These are phyloP conservation scores for Metarhizium sp. DNA, from an alignment of 2,329 filamentous ascomycete species.

Conservation along the genomic window DNA sequence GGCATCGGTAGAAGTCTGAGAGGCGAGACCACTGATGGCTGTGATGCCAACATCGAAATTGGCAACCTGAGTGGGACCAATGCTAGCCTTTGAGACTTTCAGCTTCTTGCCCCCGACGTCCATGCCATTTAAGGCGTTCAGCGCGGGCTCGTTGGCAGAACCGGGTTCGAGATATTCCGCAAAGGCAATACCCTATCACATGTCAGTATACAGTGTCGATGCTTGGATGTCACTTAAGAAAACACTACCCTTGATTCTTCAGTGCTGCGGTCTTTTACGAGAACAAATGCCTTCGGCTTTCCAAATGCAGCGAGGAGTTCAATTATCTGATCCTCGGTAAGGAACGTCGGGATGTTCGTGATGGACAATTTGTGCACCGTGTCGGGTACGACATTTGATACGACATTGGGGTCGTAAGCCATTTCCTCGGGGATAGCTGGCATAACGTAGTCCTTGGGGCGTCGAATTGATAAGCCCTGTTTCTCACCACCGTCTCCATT, in stretches of 20 bases:
- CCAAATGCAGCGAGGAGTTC: constrained; percentile 88
- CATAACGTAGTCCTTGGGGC: constrained; percentile 96
- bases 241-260: constrained; percentile 70
- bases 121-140: constrained; percentile 89
- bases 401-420: constrained; percentile 63
- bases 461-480: constrained; percentile 62
- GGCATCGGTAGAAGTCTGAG: constrained; percentile 69
- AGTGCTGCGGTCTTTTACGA: constrained; percentile 78
- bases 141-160: constrained; percentile 66
- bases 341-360: constrained; percentile 76
- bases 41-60: constrained; percentile 94
- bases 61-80: constrained; percentile 85
- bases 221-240: constrained; percentile 16
- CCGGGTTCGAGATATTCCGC: constrained; percentile 81
- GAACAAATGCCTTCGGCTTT: constrained; percentile 80
- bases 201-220: not conserved
- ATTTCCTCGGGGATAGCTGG: constrained; percentile 67
- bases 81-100: constrained; percentile 80
- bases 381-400: constrained; percentile 77
- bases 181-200: constrained; percentile 76
- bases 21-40: constrained; percentile 95
- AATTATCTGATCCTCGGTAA: constrained; percentile 83
- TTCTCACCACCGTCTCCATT: constrained; percentile 44
- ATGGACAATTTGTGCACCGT: constrained; percentile 94
- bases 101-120: constrained; percentile 80